phyloP scores from a whole-genome alignment of 352 stramenopile species.

The Phytophthora crassamura region DNA sequence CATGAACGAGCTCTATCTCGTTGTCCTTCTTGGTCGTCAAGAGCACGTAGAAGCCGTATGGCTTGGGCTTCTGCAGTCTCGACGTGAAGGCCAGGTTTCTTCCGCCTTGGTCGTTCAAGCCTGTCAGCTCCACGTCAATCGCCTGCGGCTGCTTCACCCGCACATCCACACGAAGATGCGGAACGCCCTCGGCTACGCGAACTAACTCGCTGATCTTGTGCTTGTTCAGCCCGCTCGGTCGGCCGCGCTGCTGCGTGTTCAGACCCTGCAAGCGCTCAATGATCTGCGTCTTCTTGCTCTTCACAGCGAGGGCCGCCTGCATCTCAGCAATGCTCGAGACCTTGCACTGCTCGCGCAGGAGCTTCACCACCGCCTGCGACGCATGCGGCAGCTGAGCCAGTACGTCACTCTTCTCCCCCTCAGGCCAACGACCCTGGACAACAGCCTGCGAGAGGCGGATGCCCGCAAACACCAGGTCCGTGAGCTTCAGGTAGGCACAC shows the following conservation, averaged over 20 bases:
- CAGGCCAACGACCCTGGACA: slow-evolving; percentile 61
- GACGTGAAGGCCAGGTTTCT: slow-evolving; percentile 46
- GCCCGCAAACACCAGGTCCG: slow-evolving; percentile 55
- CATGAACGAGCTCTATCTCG: slow-evolving; percentile 42
- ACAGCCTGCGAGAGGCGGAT: slow-evolving; percentile 66
- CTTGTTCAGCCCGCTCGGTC: slow-evolving; percentile 33
- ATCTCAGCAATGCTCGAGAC: slow-evolving; percentile 43
- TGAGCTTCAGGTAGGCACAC: slow-evolving; percentile 63
- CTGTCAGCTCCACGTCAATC: slow-evolving; percentile 50
- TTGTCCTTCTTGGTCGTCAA: slow-evolving; percentile 39
- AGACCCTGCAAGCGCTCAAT: slow-evolving; percentile 40
- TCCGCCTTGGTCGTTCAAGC: slow-evolving; percentile 35
- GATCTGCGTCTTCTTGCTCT: slow-evolving; percentile 42
- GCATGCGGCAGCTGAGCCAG: slow-evolving; percentile 61
- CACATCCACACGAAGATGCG: slow-evolving; percentile 44
- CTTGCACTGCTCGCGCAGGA: slow-evolving; percentile 37
- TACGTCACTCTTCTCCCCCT: slow-evolving; percentile 19
- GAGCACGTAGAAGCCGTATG: slow-evolving; percentile 79
- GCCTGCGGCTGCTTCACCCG: slow-evolving; percentile 26
- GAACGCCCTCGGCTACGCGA: slow-evolving; percentile 52
- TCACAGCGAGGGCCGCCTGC: slow-evolving; percentile 38
- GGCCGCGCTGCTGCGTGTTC: slow-evolving; percentile 23
- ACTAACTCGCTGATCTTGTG: slow-evolving; percentile 54
- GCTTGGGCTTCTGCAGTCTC: slow-evolving; percentile 67
- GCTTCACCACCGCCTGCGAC: slow-evolving; percentile 34